phyloP scores from a whole-genome alignment of 805 yeast species.

The Metschnikowia drakensbergensis region DNA sequence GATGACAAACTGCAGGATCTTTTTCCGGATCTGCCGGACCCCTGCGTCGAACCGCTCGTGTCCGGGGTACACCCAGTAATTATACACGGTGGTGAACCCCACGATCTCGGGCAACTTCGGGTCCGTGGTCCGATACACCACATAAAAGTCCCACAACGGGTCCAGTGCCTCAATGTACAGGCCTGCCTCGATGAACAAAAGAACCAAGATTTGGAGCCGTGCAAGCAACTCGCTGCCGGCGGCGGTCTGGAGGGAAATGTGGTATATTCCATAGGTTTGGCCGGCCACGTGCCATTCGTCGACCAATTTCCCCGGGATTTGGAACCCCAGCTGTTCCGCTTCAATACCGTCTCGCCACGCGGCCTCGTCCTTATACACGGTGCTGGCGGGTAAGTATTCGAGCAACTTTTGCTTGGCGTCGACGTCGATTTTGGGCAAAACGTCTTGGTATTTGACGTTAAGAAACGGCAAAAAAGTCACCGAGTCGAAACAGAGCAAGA shows the following conservation, averaged over 20 bases:
- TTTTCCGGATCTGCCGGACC: conserved; percentile 47
- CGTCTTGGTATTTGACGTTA: conserved; percentile 51
- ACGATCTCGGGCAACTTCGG: conserved; percentile 44
- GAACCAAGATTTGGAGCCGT: conserved; percentile 73
- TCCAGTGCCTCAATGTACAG: conserved; percentile 78
- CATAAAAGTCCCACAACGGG: conserved; percentile 74
- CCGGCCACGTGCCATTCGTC: conserved; percentile 31
- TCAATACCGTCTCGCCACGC: conserved; percentile 60
- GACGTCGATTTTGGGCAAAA: conserved; percentile 52
- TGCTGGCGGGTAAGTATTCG: conserved; percentile 58
- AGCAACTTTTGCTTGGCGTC: conserved; percentile 56
- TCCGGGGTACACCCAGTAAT: conserved; percentile 73
- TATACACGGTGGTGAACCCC: conserved; percentile 82
- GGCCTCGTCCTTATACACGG: conserved; percentile 59
- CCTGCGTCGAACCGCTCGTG: conserved; percentile 47
- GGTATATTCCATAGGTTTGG: conserved; percentile 50
- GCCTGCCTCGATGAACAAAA: conserved; percentile 91
- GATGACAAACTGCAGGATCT: conserved; percentile 82
- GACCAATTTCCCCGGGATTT: conserved; percentile 39
- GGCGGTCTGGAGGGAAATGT: conserved; percentile 39
- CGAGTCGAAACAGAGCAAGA: conserved; percentile 69
- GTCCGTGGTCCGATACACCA: conserved; percentile 36
- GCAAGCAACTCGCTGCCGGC: conserved; percentile 53
- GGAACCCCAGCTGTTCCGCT: conserved; percentile 42
- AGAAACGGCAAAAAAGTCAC: conserved; percentile 70